A percentile compares a stretch with the other conserved stretches of the same genome.
Conservation (phyloP, 2,329 filamentous ascomycete genomes). For the Colletotrichum sp. region DNA sequence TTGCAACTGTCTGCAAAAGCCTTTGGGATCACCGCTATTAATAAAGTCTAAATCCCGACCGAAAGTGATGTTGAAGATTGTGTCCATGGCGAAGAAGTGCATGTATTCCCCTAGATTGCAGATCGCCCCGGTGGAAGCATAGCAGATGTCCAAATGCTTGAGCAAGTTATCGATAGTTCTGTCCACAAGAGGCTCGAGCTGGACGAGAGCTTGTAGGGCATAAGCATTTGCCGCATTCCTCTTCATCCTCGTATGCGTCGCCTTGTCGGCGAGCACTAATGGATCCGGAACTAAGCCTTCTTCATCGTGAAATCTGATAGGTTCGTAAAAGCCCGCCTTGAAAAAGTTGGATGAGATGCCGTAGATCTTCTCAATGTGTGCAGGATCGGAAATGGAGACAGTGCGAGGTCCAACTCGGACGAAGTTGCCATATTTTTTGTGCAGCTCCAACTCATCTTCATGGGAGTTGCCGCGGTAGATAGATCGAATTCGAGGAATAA, state of each 20-base stretch:
- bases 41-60: not conserved
- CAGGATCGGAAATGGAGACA: not conserved
- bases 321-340: conserved; percentile 8
- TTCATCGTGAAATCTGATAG: conserved; percentile 5
- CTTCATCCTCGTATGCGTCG: conserved; percentile 6
- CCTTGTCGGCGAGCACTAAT: conserved; percentile 1
- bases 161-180: not conserved
- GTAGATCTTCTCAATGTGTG: not conserved
- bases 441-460: not conserved
- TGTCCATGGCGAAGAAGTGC: not conserved
- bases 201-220: conserved; percentile 2
- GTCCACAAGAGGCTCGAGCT: conserved; percentile 6
- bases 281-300: conserved; percentile 12
- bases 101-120: not conserved
- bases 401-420: not conserved
- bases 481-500: not conserved
- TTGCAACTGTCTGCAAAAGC: not conserved
- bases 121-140: not conserved
- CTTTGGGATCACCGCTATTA: not conserved
- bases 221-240: conserved; percentile 8
- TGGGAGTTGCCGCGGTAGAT: not conserved
- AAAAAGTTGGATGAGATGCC: not conserved
- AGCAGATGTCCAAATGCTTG: not conserved
- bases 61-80: not conserved
- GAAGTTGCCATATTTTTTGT: not conserved